Evolutionary conservation across 257 asterid species (phyloP), one percentile per base, ranked within the genome.

Genomic region (Cynanchum wilfordii): DNA sequence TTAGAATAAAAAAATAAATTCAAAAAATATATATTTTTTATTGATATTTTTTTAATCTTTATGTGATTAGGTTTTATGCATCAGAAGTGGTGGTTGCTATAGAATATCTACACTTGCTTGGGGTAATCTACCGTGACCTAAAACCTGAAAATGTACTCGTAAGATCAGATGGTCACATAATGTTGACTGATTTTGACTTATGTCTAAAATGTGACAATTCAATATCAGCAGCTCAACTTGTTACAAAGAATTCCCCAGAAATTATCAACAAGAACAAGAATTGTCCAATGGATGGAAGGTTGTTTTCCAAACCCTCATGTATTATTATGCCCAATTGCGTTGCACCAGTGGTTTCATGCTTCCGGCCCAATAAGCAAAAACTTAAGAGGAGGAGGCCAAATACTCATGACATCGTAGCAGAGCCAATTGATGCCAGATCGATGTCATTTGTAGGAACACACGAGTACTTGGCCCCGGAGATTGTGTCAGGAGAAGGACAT

Each of bases 81-180:
- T 85, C 90, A 10, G 93, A 91, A 71, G 95, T 91, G 73, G 90
- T 89, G 77, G 95, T 82, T 47, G 91, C 97, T 15, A 74, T 89
- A n/a, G 96, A 91, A 47, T 91, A 91, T 68, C 79, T 91, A n/a
- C 97, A 91, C 83, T 85, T 91, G 96, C 59, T 85, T 69, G 95
- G 90, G 36, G 75, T 89, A 56, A 68, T 89, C 11, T 89, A 91
- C 70, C 91, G 95, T 0, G 96, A 89, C 66, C 51, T 91, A 17
- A 91, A 91, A 74, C 96, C 97, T 5, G 96, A 91, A 80, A 91
- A 91, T 30, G 86, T 91, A 24, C 86, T 91, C 0, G 88, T 91
- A 20, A 73, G 84, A 83, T 73, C 86, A 1, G 91, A 91, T 9
- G 97, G 93, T 66, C 97, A 91, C 67, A 86, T 91, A 62, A 91